Conservation (phyloP, 1,284 basidiomycete species). For the Sporisorium graminicola region DNA sequence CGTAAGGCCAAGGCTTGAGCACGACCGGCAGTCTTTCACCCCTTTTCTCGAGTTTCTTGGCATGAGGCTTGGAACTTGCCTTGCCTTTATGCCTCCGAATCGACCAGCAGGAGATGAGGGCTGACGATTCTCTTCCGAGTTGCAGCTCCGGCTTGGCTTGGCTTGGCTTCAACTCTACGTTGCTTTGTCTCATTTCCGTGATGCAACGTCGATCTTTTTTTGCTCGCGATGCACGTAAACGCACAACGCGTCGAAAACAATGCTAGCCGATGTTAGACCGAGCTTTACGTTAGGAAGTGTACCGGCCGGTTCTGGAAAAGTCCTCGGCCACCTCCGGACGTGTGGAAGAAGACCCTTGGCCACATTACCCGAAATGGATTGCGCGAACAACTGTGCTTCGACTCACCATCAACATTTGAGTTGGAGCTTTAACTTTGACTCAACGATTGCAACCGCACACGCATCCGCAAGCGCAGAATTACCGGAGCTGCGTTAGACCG, state of each 20-base stretch:
- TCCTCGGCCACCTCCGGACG: constrained; percentile 13
- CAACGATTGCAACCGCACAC: no score
- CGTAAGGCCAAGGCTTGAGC: no score
- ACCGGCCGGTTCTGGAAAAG: constrained; percentile 8
- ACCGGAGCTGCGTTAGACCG: neutral
- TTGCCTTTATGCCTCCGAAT: no score
- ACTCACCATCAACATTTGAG: neutral
- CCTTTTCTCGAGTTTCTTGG: neutral
- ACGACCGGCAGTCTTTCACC: no score
- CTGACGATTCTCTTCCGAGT: neutral
- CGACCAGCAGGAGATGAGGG: neutral
- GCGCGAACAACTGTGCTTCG: neutral
- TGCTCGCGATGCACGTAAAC: neutral
- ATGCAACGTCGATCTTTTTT: constrained; percentile 22
- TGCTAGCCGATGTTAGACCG: constrained; percentile 14
- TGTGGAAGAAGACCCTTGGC: constrained; percentile 1
- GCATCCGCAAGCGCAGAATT: neutral
- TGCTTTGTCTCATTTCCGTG: neutral
- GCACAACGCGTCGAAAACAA: constrained; percentile 4
- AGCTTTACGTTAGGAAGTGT: neutral
- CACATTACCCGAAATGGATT: no score
- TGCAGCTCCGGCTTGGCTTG: constrained; percentile 23
- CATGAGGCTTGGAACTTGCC: neutral
- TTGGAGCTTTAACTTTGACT: no score
- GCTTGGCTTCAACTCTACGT: constrained; percentile 33